These are phyloP conservation scores for Lyophyllum atratum DNA, from an alignment of 768 basidiomycete species.

Conservation along the genomic window DNA sequence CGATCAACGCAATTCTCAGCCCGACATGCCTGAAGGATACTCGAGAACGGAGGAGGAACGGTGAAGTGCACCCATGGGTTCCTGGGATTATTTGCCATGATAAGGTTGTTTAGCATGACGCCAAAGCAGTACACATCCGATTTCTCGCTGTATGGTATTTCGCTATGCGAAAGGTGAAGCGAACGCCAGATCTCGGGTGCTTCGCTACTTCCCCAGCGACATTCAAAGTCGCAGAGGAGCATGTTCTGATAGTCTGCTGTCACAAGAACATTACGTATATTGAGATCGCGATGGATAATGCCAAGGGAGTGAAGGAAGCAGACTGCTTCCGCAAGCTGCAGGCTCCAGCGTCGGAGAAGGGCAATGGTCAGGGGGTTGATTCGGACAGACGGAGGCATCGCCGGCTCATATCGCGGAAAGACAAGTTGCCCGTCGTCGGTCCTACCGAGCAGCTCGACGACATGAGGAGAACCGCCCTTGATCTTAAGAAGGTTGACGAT, in stretches of 20 bases:
- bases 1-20: slow-evolving; percentile 1
- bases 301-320: slow-evolving; percentile 1
- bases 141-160: neutral
- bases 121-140: slow-evolving; percentile 8
- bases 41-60: slow-evolving; percentile 1
- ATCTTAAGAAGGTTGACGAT: slow-evolving; percentile 4
- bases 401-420: neutral
- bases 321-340: slow-evolving; percentile 5
- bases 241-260: neutral
- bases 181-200: neutral
- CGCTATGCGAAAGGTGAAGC: neutral
- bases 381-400: neutral
- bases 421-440: slow-evolving; percentile 3
- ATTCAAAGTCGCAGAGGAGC: slow-evolving; percentile 4
- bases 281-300: slow-evolving; percentile 6
- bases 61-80: neutral
- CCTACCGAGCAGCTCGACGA: slow-evolving; percentile 4
- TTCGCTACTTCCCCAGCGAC: neutral
- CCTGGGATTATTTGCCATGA: neutral
- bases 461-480: neutral
- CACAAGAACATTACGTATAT: neutral
- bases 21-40: neutral
- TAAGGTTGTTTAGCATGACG: neutral
- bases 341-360: neutral
- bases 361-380: neutral